Evolutionary conservation across 2,329 filamentous ascomycete species (phyloP), one percentile per base, ranked within the genome.

Genomic region (Fusarium musae): DNA sequence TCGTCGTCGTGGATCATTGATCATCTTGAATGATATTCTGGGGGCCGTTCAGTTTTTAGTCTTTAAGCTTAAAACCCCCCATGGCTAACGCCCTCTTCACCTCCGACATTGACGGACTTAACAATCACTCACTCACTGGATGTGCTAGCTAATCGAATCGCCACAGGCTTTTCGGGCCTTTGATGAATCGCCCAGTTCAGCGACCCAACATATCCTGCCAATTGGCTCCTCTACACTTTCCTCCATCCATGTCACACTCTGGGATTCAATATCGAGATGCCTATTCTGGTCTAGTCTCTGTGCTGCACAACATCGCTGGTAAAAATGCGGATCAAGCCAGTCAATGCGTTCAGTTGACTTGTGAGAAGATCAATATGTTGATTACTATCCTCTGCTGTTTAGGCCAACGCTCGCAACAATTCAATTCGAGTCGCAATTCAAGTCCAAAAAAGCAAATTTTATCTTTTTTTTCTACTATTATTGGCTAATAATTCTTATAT

Each of bases 271-370:
- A 49, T 46, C 34, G 59, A 69, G 57, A 75, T 77, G 74, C 75
- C 74, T 75, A 34, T 77, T 75, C 36, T 10, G 64, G 73, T 52
- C 62, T 74, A 73, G 70, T 50, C 37, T 19, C 52, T 16, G 23
- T 46, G 17, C 52, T 73, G 52, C 57, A 57, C 28, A 53, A 46
- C 56, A 59, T 67, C 12, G 28, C 46, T 62, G 61, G 50, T 65
- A 40, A 26, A n/a, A 69, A 53, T 30, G 40, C 9, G 54, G 40
- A 44, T 66, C 63, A 44, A 19, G 53, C 30, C 50, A 69, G 66
- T 52, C 43, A 69, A 68, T 63, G 47, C 65, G 32, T 13, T 42
- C 21, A 36, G 23, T 19, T 58, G 30, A 36, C 32, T 36, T 34
- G 30, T 30, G 26, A 28, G 28, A 57, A 12, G 28, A 43, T 43